A percentile compares a stretch with the other conserved stretches of the same genome.
Conservation (phyloP, 257 asterid species). For the Capsicum chinense region DNA sequence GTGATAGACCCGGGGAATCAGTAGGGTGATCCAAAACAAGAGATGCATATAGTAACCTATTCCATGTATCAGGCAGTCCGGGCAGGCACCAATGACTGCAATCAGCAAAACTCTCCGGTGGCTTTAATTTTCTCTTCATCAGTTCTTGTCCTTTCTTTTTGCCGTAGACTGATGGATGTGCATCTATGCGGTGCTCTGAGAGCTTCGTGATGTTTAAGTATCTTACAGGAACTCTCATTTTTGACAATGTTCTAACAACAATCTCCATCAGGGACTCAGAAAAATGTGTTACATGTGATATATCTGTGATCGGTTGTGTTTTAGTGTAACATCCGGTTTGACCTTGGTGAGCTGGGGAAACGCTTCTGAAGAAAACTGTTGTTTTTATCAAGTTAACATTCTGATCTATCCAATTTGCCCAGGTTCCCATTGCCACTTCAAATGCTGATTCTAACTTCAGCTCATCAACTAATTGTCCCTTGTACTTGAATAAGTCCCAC, state of each 20-base stretch:
- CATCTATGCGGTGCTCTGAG: slow-evolving; percentile 35
- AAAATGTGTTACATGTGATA: slow-evolving; percentile 8
- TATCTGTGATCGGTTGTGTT: slow-evolving; percentile 29
- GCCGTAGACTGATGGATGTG: slow-evolving; percentile 32
- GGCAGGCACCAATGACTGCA: slow-evolving; percentile 42
- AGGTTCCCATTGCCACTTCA: slow-evolving; percentile 33
- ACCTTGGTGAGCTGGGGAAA: slow-evolving; percentile 34
- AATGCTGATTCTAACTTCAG: slow-evolving; percentile 31
- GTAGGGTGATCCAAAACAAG: slow-evolving; percentile 27
- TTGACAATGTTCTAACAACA: slow-evolving; percentile 27
- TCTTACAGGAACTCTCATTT: slow-evolving; percentile 26
- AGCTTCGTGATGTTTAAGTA: slow-evolving; percentile 35
- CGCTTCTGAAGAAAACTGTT: slow-evolving; percentile 34
- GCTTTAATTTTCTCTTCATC: slow-evolving; percentile 29
- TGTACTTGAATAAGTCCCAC: slow-evolving; percentile 32
- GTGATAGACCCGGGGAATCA: slow-evolving; percentile 15
- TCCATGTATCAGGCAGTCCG: slow-evolving; percentile 41
- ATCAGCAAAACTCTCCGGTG: slow-evolving; percentile 23
- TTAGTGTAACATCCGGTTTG: slow-evolving; percentile 28
- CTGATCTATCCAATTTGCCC: slow-evolving; percentile 33
- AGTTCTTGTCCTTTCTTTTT: slow-evolving; percentile 26
- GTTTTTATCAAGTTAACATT: slow-evolving; percentile 31
- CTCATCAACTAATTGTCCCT: slow-evolving; percentile 21
- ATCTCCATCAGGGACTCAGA: slow-evolving; percentile 19
- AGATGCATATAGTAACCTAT: slow-evolving; percentile 35